phyloP scores from a whole-genome alignment of 768 basidiomycete genomes.

The Rhizopogon vulgaris region DNA sequence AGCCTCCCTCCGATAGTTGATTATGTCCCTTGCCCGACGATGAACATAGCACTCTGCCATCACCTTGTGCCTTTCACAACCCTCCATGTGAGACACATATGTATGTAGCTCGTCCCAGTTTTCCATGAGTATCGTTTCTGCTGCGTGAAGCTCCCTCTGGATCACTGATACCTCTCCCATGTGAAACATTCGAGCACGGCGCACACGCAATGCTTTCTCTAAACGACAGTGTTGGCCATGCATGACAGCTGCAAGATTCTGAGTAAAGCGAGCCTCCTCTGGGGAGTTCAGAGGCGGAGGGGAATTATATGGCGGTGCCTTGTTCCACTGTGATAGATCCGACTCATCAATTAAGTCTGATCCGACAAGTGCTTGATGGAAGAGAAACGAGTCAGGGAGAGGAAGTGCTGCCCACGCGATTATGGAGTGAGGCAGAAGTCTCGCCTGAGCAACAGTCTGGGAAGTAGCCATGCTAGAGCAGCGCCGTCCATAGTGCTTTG shows the following conservation, averaged over 20 bases:
- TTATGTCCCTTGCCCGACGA: no score
- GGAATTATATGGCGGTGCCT: background rate
- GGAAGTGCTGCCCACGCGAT: background rate
- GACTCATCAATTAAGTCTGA: background rate
- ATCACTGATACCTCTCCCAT: background rate
- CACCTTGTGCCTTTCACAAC: background rate
- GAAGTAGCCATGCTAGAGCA: no score
- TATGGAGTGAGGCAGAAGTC: background rate
- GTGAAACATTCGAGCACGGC: background rate
- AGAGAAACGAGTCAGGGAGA: background rate
- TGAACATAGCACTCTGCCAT: background rate
- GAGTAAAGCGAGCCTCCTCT: background rate
- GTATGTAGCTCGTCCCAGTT: background rate
- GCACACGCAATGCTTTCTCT: background rate
- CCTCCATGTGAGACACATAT: background rate
- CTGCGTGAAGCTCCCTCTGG: background rate
- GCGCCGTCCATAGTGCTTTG: background rate
- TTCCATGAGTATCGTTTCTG: background rate
- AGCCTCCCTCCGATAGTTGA: no score
- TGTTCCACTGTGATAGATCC: background rate
- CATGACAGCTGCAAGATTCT: constrained; percentile 2
- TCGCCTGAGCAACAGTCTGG: background rate
- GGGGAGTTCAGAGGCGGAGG: constrained; percentile 2
- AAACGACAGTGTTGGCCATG: background rate
- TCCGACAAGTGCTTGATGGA: background rate